Base-by-base conservation (phyloP, 2,329 filamentous ascomycete genomes). In the Fusarium tupiense region DNA sequence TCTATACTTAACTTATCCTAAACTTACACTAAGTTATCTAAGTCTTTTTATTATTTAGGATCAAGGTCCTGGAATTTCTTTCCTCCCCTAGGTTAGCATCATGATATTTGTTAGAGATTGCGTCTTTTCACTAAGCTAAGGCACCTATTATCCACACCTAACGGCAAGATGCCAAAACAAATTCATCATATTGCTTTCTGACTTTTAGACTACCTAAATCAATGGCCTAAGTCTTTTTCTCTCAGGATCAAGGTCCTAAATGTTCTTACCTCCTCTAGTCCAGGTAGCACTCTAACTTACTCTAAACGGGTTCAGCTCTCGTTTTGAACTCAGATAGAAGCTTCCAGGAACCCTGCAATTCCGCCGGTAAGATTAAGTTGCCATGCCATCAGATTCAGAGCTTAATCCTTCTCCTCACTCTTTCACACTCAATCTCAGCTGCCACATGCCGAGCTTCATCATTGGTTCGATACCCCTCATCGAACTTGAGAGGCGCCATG, bases 391-490 rank as follows among this genome's bases (percentile, higher is more conserved):
- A 59, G 38, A 35, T 44, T 40, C n/a, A 47, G 17, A 41, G 58
- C 40, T 31, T 37, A 41, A 29, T 38, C 50, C n/a, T 54, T 69
- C 66, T 61, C 43, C 59, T 57, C 50, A 50, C 37, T 41, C 41
- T 29, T 17, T 43, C n/a, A 43, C 49, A 16, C 37, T 26, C 31
- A 35, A n/a, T 33, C 29, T 58, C 26, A 64, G 35, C 41, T 47
- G 31, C 47, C 40, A 54, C 37, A 54, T 31, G 29, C 24, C 54
- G 44, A 61, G 71, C 58, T 44, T 73, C 57, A 67, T 73, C 57
- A 72, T 72, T 73, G 69, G 70, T 54, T 49, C 22, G 33, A 49
- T 29, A 50, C 67, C 63, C 71, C 71, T 72, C 71, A 74, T 59
- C 38, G 22, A 52, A 41, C 20, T 33, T 31, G 31, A 49, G 52